Conservation (phyloP, 139 green algal genomes). For the Marvania coccoides region DNA sequence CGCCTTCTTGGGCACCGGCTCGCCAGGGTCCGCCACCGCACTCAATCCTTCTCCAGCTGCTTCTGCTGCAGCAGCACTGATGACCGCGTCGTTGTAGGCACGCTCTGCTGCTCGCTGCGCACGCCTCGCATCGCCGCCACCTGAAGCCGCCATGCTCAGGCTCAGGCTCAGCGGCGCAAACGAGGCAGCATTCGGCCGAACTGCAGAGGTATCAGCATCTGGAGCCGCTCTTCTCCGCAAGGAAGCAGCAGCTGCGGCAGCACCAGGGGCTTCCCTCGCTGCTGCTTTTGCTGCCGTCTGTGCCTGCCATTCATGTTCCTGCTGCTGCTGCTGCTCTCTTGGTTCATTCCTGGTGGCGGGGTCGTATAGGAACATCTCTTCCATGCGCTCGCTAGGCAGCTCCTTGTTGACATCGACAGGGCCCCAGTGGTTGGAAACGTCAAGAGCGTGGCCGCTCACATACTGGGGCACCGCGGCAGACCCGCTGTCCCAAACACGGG, state of each 20-base stretch:
- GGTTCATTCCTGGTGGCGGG: neutral
- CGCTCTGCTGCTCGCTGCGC: slow-evolving; percentile 3
- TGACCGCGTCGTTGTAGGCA: slow-evolving; percentile 23
- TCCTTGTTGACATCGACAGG: slow-evolving; percentile 32
- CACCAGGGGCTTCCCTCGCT: neutral
- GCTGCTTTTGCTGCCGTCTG: neutral
- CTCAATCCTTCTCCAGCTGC: neutral
- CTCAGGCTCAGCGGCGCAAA: too few relatives aligned
- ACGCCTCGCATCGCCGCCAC: slow-evolving; percentile 1
- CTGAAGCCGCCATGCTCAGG: too few relatives aligned
- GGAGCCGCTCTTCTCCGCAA: neutral
- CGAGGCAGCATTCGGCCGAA: too few relatives aligned
- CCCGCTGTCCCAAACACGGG: slow-evolving; percentile 32
- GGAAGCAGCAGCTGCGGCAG: neutral
- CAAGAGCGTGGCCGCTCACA: slow-evolving; percentile 32
- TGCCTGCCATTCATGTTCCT: neutral
- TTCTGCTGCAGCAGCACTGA: neutral
- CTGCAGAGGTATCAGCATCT: neutral
- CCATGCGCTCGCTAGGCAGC: slow-evolving; percentile 27
- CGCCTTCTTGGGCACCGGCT: neutral
- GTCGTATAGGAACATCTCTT: slow-evolving; percentile 28
- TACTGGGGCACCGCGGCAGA: neutral
- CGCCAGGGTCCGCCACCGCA: neutral
- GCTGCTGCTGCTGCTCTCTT: neutral
- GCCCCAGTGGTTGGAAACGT: slow-evolving; percentile 45